phyloP scores from a whole-genome alignment of 495 filamentous ascomycete species.

The Xylaria scruposa region DNA sequence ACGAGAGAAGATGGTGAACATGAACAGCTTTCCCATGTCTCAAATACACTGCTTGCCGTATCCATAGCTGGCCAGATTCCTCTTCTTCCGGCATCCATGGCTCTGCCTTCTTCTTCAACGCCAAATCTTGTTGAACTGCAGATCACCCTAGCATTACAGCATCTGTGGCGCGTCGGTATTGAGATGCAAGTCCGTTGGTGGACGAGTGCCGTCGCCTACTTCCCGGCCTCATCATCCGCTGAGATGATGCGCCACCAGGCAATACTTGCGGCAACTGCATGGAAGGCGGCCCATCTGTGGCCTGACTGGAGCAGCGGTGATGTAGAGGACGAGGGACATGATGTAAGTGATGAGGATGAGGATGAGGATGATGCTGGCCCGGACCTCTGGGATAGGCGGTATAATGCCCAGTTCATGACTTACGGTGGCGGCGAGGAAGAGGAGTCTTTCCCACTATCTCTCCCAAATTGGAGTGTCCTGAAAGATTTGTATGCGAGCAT shows the following conservation, averaged over 20 bases:
- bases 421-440: slow-evolving; percentile 31
- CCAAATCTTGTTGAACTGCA: slow-evolving; percentile 37
- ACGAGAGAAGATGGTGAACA: slow-evolving; percentile 1
- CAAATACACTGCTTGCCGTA: slow-evolving; percentile 34
- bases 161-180: slow-evolving; percentile 83
- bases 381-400: slow-evolving; percentile 77
- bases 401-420: slow-evolving; percentile 53
- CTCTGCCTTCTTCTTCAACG: slow-evolving; percentile 43
- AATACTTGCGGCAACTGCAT: slow-evolving; percentile 39
- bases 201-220: slow-evolving; percentile 74
- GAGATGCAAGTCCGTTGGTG: slow-evolving; percentile 76
- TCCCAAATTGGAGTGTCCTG: slow-evolving; percentile 46
- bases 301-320: slow-evolving; percentile 12
- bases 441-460: slow-evolving; percentile 26
- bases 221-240: slow-evolving; percentile 48
- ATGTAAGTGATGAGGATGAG: slow-evolving; percentile 45
- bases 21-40: slow-evolving; percentile 1
- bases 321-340: slow-evolving; percentile 37
- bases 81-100: slow-evolving; percentile 82
- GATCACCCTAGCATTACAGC: slow-evolving; percentile 74
- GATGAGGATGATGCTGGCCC: slow-evolving; percentile 56
- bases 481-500: slow-evolving; percentile 36
- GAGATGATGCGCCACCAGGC: slow-evolving; percentile 31
- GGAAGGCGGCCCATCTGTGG: slow-evolving; percentile 46
- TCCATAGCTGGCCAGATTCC: slow-evolving; percentile 90